phyloP scores from a whole-genome alignment of 352 stramenopile species.

The Phytophthora europaea region DNA sequence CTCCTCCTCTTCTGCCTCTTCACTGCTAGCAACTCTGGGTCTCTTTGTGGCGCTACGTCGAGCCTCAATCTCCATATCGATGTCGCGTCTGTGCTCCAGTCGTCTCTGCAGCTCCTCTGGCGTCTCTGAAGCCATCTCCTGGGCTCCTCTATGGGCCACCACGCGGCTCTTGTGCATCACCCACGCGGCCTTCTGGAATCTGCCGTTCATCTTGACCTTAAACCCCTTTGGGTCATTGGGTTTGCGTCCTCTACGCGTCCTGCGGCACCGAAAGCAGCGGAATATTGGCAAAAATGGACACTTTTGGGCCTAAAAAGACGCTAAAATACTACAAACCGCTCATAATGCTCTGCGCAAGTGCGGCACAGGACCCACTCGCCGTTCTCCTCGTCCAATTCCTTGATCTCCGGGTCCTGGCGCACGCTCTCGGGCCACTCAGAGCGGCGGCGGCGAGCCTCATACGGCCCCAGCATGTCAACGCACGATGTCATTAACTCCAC shows the following conservation, averaged over 20 bases:
- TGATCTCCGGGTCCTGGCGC: conserved; percentile 58
- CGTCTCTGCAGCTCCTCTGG: conserved; percentile 21
- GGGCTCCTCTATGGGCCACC: conserved; percentile 43
- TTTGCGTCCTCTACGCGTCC: conserved; percentile 59
- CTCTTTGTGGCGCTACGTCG: conserved; percentile 20
- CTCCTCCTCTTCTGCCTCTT: conserved; percentile 11
- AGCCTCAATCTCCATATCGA: conserved; percentile 20
- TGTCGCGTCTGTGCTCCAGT: conserved; percentile 15
- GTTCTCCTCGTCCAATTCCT: conserved; percentile 63
- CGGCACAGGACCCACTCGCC: conserved; percentile 78
- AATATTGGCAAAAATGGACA: background rate
- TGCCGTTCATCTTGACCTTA: conserved; percentile 81
- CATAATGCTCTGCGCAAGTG: conserved; percentile 67
- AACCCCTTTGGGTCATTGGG: conserved; percentile 75
- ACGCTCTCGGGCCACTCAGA: conserved; percentile 65
- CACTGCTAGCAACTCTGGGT: conserved; percentile 19
- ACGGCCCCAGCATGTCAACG: conserved; percentile 29
- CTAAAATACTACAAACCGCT: conserved; percentile 39
- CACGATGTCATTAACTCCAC: background rate
- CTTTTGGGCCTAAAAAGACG: background rate
- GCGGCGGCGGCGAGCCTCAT: conserved; percentile 62
- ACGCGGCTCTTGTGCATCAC: conserved; percentile 76
- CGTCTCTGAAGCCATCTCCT: conserved; percentile 13
- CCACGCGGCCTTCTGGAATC: conserved; percentile 72
- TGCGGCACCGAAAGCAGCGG: conserved; percentile 22